Base-by-base conservation (phyloP, 1,284 basidiomycete genomes). In the Boletus sp. region DNA sequence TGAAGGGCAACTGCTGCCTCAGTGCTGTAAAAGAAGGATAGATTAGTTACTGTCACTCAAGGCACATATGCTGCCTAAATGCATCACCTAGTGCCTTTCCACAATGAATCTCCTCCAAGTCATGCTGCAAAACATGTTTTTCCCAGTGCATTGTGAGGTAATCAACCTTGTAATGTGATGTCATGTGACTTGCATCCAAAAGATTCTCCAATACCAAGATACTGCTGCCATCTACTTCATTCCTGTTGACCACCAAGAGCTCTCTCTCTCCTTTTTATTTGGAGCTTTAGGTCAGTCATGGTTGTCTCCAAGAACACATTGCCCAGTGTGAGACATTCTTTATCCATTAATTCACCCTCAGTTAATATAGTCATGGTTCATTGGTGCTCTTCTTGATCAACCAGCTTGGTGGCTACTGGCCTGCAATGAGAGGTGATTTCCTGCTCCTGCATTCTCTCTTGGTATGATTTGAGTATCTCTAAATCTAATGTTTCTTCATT, bases 371-470 rank as follows among this genome's bases (percentile, higher is more conserved):
- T 66, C 64, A 63, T 61, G 62, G 71, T 58, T 62, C 60, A 54
- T 55, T 61, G 64, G 52, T 64, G 52, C 59, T 68, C 69, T 40
- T 72, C 71, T 58, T 55, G 59, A 59, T 61, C 62, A 7, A 52
- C 60, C 35, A 54, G 35, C 56, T 75, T 75, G 27, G 35, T n/a
- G 4, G 67, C 57, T 53, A 62, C 71, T 38, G 67, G 73, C 27
- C 74, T 80, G 16, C 81, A 79, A 23, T 83, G 81, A 27, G 87
- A 84, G 21, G 74, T 77, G 43, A 94, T 77, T 75, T 98, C 96
- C 28, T 97, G 81, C 76, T 98, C 96, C 50, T 87, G 85, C 44
- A 97, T 85, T n/a, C 94, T 86, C 72, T 98, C 95, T 73, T 97
- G 94, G 69, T 94, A 95, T 10, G 95, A 77, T 66, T 94, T 92